Base-by-base conservation (phyloP, 768 basidiomycete genomes). In the Psilocybe cubensis region DNA sequence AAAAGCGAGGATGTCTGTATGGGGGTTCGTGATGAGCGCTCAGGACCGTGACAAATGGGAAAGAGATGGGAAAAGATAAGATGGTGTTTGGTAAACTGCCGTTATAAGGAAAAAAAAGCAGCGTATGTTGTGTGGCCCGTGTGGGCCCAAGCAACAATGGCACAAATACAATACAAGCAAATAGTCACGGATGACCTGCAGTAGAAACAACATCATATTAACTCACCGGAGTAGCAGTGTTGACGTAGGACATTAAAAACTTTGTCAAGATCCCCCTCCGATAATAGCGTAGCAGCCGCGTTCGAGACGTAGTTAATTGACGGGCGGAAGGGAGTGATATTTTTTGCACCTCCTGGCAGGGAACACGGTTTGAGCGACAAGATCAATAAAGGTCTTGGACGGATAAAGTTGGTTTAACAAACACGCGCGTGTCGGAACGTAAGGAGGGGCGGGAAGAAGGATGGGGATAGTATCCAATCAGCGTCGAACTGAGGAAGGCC, bases 191-290 rank as follows among this genome's bases (percentile, higher is more conserved):
- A 17, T 45, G 54, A 45, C 46, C 29, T 20, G 47, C 18, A 49
- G 47, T 40, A 41, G 45, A 33, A 40, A 24, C 33, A 58, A 53
- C 49, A 18, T 38, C 31, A 51, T 41, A 38, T 46, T 47, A 31
- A 58, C 75, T 68, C 61, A 76, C 75, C 70, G 69, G 71, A 63
- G 66, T 67, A 65, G 68, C 62, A 58, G 69, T 60, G 52, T 72
- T 73, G 67, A 72, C 72, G 62, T 66, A 72, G 66, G 64, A 68
- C 71, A 75, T 74, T 63, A 62, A 54, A 49, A 66, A 55, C 48
- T 57, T 56, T 33, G 35, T 12, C 50, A 52, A 38, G 18, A 27
- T 49, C 12, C 21, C 50, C 56, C 59, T 63, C 60, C 66, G 64
- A 49, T 60, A 59, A 52, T 52, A 42, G 48, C 59, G 56, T 49